A percentile compares a stretch with the other conserved stretches of the same genome.
These are phyloP conservation scores for Wickerhamiella parazyma DNA, from an alignment of 805 yeast species.

Conservation along the genomic window DNA sequence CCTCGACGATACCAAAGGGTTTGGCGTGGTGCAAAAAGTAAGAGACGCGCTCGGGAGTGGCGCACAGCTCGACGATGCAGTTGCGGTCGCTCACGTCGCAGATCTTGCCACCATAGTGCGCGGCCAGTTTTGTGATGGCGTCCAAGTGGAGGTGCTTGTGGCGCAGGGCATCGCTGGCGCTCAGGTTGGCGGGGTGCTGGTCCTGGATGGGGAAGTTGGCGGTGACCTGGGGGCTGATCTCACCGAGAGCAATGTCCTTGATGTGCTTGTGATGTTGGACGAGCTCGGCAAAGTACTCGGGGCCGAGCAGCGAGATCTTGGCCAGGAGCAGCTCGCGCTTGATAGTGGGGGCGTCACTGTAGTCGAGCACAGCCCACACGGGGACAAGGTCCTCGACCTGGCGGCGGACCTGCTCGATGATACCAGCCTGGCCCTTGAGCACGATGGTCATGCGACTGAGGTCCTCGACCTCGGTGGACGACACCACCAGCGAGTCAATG, in stretches of 20 bases:
- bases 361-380: slow-evolving; percentile 93
- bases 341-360: slow-evolving; percentile 78
- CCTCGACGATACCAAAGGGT: slow-evolving; percentile 93
- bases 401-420: slow-evolving; percentile 94
- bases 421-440: slow-evolving; percentile 85
- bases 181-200: slow-evolving; percentile 80
- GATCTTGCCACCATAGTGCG: slow-evolving; percentile 83
- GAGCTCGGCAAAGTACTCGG: slow-evolving; percentile 95
- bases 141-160: slow-evolving; percentile 82
- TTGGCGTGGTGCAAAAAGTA: slow-evolving; percentile 78
- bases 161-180: slow-evolving; percentile 85
- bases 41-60: slow-evolving; percentile 81
- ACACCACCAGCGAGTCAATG: slow-evolving; percentile 92
- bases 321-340: slow-evolving; percentile 84
- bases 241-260: slow-evolving; percentile 26
- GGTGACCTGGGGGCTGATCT: slow-evolving; percentile 23
- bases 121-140: slow-evolving; percentile 65
- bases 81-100: slow-evolving; percentile 88
- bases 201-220: slow-evolving; percentile 26
- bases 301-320: slow-evolving; percentile 84
- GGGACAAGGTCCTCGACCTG: slow-evolving; percentile 97
- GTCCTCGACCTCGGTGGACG: slow-evolving; percentile 91
- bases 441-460: slow-evolving; percentile 95
- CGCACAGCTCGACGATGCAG: slow-evolving; percentile 86
- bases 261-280: slow-evolving; percentile 62